Evolutionary conservation across 75 land plant species (phyloP), one percentile per base, ranked within the genome.

Genomic region (Sequoia sempervirens): DNA sequence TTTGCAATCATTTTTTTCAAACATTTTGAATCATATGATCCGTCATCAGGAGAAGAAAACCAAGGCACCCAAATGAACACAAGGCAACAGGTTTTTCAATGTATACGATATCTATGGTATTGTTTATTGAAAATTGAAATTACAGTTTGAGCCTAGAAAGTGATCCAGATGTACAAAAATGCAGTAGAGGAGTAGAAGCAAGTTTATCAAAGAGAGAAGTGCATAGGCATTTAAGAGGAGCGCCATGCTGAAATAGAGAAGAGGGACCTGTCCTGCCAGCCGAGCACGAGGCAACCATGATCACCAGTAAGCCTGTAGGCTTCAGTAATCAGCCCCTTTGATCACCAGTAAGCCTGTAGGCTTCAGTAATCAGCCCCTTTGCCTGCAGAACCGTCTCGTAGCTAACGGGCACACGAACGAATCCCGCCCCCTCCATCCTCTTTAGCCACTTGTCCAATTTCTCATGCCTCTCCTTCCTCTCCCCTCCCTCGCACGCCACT

Each of bases 251-350:
- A 96, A 34, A 92, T 90, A 2, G 96, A 89, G 84, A 86, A 93
- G 12, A 96, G 86, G 0, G 96, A 84, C n/a, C 91, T 84, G 4
- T 93, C 95, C 82, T 96, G 98, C 96, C 98, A 94, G 64, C 96
- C 92, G 10, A 96, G 84, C 13, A 90, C 83, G 68, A 94, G 81
- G 47, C 89, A 89, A 0, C 96, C 95, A 61, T 87, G 86, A 36
- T 92, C 93, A 52, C 92, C 95, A 46, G 11, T 76, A 61, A 91
- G 82, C 75, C 80, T 85, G 46, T 86, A 81, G 23, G 79, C 88
- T 2, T 84, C 88, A 32, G 70, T 56, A 82, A 94, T 81, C 87
- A 94, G 54, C 70, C 88, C 86, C 85, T 84, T 86, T 32, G n/a
- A n/a, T n/a, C n/a, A 52, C 92, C 95, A 46, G 11, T 76, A 61